Conservation (phyloP, 306 rosid species). For the Delonix regia region DNA sequence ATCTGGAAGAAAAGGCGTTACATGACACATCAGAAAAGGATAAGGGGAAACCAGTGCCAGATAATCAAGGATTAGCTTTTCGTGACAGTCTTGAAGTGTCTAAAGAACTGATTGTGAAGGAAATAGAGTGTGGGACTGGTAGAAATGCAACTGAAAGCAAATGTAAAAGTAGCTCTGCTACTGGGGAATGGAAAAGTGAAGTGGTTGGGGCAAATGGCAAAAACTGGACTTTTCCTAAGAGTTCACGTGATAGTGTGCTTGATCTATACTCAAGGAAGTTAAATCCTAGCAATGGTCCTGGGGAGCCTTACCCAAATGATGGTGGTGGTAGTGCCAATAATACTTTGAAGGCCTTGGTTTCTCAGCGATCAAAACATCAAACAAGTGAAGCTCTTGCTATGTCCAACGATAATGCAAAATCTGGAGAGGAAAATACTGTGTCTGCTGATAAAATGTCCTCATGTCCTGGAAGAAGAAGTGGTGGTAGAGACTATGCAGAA, state of each 20-base stretch:
- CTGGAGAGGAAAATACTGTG: conserved; percentile 49
- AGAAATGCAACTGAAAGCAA: conserved; percentile 67
- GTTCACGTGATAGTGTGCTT: conserved; percentile 66
- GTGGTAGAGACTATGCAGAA: conserved; percentile 57
- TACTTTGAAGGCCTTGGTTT: conserved; percentile 46
- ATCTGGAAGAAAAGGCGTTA: conserved; percentile 64
- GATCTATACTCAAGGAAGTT: conserved; percentile 79
- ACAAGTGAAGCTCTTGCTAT: conserved; percentile 47
- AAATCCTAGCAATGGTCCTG: conserved; percentile 64
- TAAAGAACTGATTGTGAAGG: conserved; percentile 90
- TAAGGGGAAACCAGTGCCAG: conserved; percentile 62
- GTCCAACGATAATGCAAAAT: conserved; percentile 46
- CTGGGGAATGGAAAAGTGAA: conserved; percentile 69
- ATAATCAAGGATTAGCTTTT: conserved; percentile 50
- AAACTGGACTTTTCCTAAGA: conserved; percentile 63
- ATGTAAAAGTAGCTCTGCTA: conserved; percentile 59
- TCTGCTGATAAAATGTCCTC: conserved; percentile 56
- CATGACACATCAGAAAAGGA: conserved; percentile 47
- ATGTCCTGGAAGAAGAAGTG: conserved; percentile 75
- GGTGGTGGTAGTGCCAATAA: conserved; percentile 40
- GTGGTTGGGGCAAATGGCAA: conserved; percentile 64
- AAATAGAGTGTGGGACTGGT: conserved; percentile 85
- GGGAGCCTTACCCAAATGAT: conserved; percentile 53
- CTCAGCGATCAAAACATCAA: conserved; percentile 53
- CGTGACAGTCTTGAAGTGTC: conserved; percentile 57